Conservation (phyloP, 768 basidiomycete species). For the Leccinum fibrillosum region DNA sequence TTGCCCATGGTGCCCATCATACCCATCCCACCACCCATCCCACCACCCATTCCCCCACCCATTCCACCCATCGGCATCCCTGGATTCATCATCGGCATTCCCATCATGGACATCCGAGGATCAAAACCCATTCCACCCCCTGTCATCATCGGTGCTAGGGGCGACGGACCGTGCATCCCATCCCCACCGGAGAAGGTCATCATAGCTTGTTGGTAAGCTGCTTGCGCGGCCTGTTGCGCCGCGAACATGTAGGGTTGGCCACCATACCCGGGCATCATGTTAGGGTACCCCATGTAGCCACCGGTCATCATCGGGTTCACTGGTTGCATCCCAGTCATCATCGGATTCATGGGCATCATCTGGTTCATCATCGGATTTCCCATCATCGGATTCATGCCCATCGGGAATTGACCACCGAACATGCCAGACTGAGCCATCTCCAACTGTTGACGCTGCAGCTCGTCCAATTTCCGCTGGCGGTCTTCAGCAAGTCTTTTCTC, state of each 20-base stretch:
- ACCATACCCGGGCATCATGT: conserved; percentile 39
- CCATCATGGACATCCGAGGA: conserved; percentile 82
- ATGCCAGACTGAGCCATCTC: conserved; percentile 86
- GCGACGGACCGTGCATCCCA: conserved; percentile 36
- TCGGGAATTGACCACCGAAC: conserved; percentile 50
- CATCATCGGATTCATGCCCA: conserved; percentile 69
- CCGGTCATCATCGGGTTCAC: conserved; percentile 54
- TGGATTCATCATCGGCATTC: conserved; percentile 64
- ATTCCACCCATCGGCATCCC: conserved; percentile 38
- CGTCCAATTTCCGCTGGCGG: conserved; percentile 88
- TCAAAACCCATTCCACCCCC: conserved; percentile 56
- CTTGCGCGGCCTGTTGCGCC: conserved; percentile 75
- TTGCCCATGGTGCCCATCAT: conserved; percentile 36
- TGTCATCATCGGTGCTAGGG: conserved; percentile 56
- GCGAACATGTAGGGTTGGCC: conserved; percentile 84
- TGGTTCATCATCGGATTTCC: conserved; percentile 54
- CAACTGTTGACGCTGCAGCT: conserved; percentile 82
- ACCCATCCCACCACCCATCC: too few relatives aligned
- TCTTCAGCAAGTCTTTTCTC: conserved; percentile 92
- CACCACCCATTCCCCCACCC: conserved; percentile 17
- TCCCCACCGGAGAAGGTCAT: conserved; percentile 79
- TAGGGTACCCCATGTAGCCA: conserved; percentile 41
- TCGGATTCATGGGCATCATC: conserved; percentile 51
- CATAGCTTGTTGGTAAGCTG: conserved; percentile 90
- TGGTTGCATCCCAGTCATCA: conserved; percentile 56